A percentile compares a stretch with the other conserved stretches of the same genome.
phyloP scores from a whole-genome alignment of 1,284 basidiomycete species.

The Apiotrichum mycotoxinovorans region DNA sequence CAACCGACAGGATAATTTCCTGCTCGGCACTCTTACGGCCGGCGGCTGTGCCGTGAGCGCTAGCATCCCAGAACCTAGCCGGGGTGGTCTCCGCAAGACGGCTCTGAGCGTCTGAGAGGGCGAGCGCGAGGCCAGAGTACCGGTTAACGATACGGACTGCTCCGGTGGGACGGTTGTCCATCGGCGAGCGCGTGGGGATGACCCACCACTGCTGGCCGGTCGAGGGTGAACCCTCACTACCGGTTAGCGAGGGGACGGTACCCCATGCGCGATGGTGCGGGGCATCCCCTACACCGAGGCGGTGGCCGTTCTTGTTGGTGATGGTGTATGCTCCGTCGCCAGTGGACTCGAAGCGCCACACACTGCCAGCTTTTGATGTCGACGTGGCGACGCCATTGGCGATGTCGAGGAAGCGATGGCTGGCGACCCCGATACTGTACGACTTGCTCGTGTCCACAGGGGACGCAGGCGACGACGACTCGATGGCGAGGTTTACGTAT shows the following conservation, averaged over 20 bases:
- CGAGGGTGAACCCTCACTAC: too few species aligned
- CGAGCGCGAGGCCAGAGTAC: background rate
- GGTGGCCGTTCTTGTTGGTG: background rate
- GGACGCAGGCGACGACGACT: background rate
- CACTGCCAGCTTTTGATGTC: background rate
- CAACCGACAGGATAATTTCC: background rate
- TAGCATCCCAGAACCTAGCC: background rate
- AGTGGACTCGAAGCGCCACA: background rate
- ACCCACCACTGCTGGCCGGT: conserved; percentile 5
- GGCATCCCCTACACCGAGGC: background rate
- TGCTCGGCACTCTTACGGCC: background rate
- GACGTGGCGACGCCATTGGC: background rate
- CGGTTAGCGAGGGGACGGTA: background rate
- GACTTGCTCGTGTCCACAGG: background rate
- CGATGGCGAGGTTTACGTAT: conserved; percentile 8
- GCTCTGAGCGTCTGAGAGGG: background rate
- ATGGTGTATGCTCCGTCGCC: conserved; percentile 4
- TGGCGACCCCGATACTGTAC: background rate
- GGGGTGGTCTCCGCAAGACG: conserved; percentile 1
- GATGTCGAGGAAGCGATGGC: background rate
- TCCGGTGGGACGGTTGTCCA: background rate
- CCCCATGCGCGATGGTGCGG: background rate
- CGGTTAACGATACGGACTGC: conserved; percentile 1
- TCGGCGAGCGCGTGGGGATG: background rate
- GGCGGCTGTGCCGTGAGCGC: background rate